A percentile compares a stretch with the other conserved stretches of the same genome.
These are phyloP conservation scores for Phylloporus rhodoxanthus DNA, from an alignment of 768 basidiomycete species.

Conservation along the genomic window DNA sequence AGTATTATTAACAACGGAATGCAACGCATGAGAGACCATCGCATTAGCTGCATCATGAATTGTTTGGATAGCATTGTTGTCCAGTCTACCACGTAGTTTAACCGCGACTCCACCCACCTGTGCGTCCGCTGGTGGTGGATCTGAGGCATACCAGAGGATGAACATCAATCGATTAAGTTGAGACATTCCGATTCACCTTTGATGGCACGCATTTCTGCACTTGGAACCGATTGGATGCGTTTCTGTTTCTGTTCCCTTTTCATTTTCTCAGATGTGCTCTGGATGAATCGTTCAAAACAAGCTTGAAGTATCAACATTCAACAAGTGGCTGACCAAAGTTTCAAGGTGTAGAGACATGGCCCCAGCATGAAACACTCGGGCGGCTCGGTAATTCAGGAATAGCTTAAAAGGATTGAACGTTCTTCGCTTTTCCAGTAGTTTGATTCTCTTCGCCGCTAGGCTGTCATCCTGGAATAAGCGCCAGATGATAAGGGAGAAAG, in stretches of 20 bases:
- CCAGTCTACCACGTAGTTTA: background rate
- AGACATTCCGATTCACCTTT: background rate
- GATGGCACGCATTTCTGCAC: background rate
- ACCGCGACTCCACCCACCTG: constrained; percentile 1
- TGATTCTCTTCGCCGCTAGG: background rate
- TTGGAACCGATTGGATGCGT: background rate
- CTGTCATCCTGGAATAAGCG: background rate
- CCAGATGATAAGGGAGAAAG: background rate
- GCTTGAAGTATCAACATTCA: background rate
- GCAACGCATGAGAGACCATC: background rate
- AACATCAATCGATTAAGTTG: no score
- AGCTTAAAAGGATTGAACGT: background rate
- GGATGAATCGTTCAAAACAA: background rate
- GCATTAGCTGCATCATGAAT: background rate
- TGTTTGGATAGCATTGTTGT: background rate
- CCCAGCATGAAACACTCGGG: background rate
- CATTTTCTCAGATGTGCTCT: constrained; percentile 10
- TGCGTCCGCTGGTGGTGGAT: background rate
- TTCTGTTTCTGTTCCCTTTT: background rate
- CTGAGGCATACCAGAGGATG: background rate
- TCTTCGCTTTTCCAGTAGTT: background rate
- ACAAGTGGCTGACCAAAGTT: background rate
- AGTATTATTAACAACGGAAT: background rate
- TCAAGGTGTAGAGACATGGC: background rate
- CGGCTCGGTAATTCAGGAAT: background rate